Evolutionary conservation across 139 green algal species (phyloP).

Genomic region (Chlorella sp.): DNA sequence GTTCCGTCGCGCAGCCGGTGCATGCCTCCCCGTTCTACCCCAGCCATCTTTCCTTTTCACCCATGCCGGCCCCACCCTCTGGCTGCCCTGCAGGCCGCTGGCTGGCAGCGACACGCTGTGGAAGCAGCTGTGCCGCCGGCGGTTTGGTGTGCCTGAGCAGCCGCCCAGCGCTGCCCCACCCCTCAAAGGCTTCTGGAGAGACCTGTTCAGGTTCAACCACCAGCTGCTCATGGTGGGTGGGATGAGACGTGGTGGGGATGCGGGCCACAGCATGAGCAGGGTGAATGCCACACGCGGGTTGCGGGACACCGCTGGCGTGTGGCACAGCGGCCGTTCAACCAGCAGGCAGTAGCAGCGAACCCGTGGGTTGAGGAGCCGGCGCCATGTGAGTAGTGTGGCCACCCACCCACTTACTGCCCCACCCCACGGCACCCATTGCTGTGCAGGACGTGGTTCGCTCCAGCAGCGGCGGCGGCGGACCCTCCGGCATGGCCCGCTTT

Average conservation of each 20-base stretch:
- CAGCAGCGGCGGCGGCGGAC: not conserved
- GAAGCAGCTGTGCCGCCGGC: constrained; percentile 34
- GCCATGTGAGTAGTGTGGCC: no score
- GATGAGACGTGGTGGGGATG: not conserved
- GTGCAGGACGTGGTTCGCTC: not conserved
- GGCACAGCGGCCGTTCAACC: no score
- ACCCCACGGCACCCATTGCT: not conserved
- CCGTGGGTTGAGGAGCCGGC: not conserved
- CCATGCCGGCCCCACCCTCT: no score
- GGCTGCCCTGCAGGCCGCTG: constrained; percentile 17
- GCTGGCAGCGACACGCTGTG: constrained; percentile 37
- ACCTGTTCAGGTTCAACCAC: constrained; percentile 48
- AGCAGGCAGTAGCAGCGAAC: no score
- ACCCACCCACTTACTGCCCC: not conserved
- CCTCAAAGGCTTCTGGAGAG: constrained; percentile 28
- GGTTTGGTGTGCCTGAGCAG: constrained; percentile 35
- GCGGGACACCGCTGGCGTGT: no score
- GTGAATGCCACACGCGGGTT: no score
- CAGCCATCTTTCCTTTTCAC: no score
- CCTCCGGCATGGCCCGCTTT: not conserved
- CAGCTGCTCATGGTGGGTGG: not conserved
- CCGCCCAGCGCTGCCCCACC: not conserved
- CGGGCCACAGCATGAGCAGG: not conserved
- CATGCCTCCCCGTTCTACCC: not conserved
- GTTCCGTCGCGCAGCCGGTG: no score